These are phyloP conservation scores for Chimonanthus salicifolius DNA, from an alignment of 164 flowering plant species.

Conservation along the genomic window DNA sequence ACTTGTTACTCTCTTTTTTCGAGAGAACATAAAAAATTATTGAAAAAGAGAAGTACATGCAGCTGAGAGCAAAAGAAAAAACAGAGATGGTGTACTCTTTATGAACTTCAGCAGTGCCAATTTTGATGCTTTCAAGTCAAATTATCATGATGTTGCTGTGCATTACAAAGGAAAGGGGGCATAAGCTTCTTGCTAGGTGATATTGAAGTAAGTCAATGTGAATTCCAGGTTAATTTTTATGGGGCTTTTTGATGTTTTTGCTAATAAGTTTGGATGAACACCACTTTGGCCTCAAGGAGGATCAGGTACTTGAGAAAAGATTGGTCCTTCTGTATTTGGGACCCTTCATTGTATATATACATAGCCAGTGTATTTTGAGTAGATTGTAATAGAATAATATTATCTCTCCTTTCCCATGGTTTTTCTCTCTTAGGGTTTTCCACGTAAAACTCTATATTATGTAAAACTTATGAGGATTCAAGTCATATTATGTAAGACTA, in stretches of 20 bases:
- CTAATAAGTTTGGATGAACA: conserved; percentile 22
- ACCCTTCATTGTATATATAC: too few relatives aligned
- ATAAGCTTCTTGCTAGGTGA: conserved; percentile 76
- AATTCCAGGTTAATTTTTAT: conserved; percentile 53
- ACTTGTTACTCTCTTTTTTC: neutral
- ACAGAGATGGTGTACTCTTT: conserved; percentile 64
- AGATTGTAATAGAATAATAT: too few relatives aligned
- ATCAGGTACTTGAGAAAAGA: conserved; percentile 45
- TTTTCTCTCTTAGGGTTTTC: too few relatives aligned
- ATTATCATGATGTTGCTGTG: conserved; percentile 56
- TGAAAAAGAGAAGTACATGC: too few relatives aligned
- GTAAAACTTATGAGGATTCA: too few relatives aligned
- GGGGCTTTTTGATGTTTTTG: neutral
- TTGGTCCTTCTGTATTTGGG: too few relatives aligned
- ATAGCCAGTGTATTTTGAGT: too few relatives aligned
- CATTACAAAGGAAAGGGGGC: conserved; percentile 44
- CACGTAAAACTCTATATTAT: too few relatives aligned
- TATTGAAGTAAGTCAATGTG: conserved; percentile 59
- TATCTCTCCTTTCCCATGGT: too few relatives aligned
- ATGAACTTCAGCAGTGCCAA: conserved; percentile 47
- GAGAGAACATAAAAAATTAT: too few relatives aligned
- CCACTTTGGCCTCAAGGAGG: conserved; percentile 77
- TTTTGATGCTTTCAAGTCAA: conserved; percentile 48
- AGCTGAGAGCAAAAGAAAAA: too few relatives aligned
- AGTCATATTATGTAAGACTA: too few relatives aligned